Evolutionary conservation across 306 rosid genomes (phyloP).

Genomic region (Cicer yamashitae): DNA sequence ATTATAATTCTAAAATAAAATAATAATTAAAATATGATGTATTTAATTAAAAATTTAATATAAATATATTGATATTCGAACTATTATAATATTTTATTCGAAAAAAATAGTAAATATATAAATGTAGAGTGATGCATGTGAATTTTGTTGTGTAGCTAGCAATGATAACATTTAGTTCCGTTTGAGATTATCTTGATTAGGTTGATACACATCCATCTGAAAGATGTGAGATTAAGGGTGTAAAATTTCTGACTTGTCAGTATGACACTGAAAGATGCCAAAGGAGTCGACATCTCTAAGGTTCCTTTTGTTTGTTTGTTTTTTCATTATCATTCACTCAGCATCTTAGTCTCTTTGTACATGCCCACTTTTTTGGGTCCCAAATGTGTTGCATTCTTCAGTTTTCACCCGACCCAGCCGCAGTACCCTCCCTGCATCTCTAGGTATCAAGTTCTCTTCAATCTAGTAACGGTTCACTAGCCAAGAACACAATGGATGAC

Average conservation of each 20-base stretch:
- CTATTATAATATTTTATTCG: too few species aligned
- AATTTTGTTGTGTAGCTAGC: constrained; percentile 38
- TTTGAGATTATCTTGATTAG: constrained; percentile 11
- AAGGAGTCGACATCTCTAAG: constrained; percentile 44
- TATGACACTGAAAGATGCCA: constrained; percentile 45
- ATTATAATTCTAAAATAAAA: too few species aligned
- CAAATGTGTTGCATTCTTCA: constrained; percentile 23
- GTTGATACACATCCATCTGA: not conserved
- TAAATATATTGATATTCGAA: too few species aligned
- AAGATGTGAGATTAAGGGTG: not conserved
- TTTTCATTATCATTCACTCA: constrained; percentile 43
- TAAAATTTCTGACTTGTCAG: constrained; percentile 18
- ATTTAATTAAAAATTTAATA: too few species aligned
- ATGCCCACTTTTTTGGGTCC: constrained; percentile 46
- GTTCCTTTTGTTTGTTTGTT: constrained; percentile 48
- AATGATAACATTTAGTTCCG: not conserved
- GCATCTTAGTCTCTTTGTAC: constrained; percentile 42
- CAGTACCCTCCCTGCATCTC: constrained; percentile 17
- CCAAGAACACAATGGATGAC: not conserved
- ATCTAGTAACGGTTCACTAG: not conserved
- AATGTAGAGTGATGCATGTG: not conserved
- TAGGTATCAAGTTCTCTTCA: not conserved
- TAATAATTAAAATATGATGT: too few species aligned
- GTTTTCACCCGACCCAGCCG: not conserved
- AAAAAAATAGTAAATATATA: too few species aligned